Conservation (phyloP, 2,329 filamentous ascomycete species). For the Aspergillus udagawae region DNA sequence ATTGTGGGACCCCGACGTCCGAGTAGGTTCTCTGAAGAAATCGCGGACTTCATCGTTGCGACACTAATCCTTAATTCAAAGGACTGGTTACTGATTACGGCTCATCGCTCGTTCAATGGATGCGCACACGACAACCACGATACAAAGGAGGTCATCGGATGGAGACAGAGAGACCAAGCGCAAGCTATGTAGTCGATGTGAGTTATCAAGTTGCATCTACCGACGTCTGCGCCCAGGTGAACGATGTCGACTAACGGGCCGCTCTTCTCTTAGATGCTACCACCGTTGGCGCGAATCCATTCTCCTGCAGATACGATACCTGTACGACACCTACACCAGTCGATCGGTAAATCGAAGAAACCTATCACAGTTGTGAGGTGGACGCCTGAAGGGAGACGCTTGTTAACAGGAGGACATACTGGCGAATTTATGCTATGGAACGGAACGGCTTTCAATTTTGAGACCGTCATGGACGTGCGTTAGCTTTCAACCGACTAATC, state of each 20-base stretch:
- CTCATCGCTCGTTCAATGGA: slow-evolving; percentile 85
- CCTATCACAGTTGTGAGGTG: slow-evolving; percentile 95
- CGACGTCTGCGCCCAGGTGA: not conserved
- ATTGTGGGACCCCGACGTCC: slow-evolving; percentile 38
- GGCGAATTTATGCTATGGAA: slow-evolving; percentile 99
- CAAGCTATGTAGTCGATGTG: slow-evolving; percentile 87
- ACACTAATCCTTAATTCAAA: slow-evolving; percentile 36
- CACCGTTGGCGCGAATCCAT: slow-evolving; percentile 70
- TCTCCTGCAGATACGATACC: slow-evolving; percentile 83
- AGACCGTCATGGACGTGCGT: slow-evolving; percentile 86
- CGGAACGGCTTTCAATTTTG: slow-evolving; percentile 97
- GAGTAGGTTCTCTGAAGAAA: slow-evolving; percentile 25
- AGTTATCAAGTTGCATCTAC: slow-evolving; percentile 29
- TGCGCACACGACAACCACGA: slow-evolving; percentile 73
- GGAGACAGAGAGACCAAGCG: slow-evolving; percentile 78
- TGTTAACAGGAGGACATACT: slow-evolving; percentile 91
- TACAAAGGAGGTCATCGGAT: slow-evolving; percentile 68
- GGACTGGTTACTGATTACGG: slow-evolving; percentile 92
- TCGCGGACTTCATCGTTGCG: not conserved
- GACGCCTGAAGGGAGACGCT: slow-evolving; percentile 89
- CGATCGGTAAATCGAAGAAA: slow-evolving; percentile 95
- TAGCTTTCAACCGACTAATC: slow-evolving; percentile 1
- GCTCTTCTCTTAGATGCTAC: slow-evolving; percentile 64
- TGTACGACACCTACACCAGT: slow-evolving; percentile 95
- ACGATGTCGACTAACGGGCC: slow-evolving; percentile 11